A percentile compares a stretch with the other conserved stretches of the same genome.
Evolutionary conservation across 2,329 filamentous ascomycete species (phyloP).

Genomic region (Paradendryphiella salina): DNA sequence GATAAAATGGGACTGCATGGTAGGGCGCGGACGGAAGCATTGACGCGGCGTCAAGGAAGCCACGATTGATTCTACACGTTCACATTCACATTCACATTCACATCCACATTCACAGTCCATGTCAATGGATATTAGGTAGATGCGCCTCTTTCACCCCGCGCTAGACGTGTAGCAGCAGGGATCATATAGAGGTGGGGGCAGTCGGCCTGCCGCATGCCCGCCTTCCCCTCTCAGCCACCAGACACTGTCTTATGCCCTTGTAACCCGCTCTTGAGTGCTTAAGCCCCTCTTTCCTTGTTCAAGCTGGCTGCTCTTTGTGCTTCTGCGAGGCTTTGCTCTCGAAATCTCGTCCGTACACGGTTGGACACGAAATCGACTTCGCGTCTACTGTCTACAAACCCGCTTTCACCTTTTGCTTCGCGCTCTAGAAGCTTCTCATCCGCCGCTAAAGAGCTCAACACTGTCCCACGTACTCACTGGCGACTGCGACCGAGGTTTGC

Average conservation of each 20-base stretch:
- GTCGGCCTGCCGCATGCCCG: slow-evolving; percentile 16
- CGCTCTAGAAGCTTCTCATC: slow-evolving; percentile 25
- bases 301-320: slow-evolving; percentile 41
- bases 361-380: slow-evolving; percentile 22
- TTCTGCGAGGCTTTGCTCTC: slow-evolving; percentile 44
- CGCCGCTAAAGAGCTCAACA: slow-evolving; percentile 24
- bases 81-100: too few relatives aligned
- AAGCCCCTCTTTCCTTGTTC: slow-evolving; percentile 16
- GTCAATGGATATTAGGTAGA: slow-evolving; percentile 2
- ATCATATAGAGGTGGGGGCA: slow-evolving; percentile 21
- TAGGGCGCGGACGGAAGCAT: slow-evolving; percentile 28
- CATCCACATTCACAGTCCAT: background rate
- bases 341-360: slow-evolving; percentile 29
- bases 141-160: slow-evolving; percentile 15
- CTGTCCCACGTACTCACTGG: slow-evolving; percentile 22
- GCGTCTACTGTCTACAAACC: slow-evolving; percentile 11
- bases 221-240: slow-evolving; percentile 21
- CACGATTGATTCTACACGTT: background rate
- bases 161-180: slow-evolving; percentile 16
- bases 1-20: slow-evolving; percentile 17
- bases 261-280: slow-evolving; percentile 12
- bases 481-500: slow-evolving; percentile 20
- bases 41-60: slow-evolving; percentile 23
- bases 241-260: slow-evolving; percentile 23
- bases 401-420: slow-evolving; percentile 12